Evolutionary conservation across 441 rosid genomes (phyloP).

Genomic region (Hypseocharis bilobata): DNA sequence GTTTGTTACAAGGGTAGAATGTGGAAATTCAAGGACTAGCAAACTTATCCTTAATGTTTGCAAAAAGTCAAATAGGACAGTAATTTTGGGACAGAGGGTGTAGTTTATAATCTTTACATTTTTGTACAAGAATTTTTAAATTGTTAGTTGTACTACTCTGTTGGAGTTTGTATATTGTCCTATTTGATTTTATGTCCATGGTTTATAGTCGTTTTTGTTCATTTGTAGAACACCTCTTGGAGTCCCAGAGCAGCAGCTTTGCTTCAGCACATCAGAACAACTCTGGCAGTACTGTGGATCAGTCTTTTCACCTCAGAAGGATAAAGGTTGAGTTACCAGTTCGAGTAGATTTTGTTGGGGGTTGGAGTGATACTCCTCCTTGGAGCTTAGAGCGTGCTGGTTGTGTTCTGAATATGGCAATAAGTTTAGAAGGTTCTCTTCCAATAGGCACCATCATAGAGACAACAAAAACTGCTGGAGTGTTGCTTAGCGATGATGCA

Average conservation of each 20-base stretch:
- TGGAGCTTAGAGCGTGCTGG: conserved; percentile 97
- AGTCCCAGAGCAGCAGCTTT: conserved; percentile 27
- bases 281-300: conserved; percentile 21
- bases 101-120: not conserved
- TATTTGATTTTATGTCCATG: not conserved
- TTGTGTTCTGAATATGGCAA: conserved; percentile 80
- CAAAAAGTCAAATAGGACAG: too few species aligned
- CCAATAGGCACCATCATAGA: conserved; percentile 79
- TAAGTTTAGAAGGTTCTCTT: conserved; percentile 65
- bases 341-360: conserved; percentile 88
- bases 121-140: not conserved
- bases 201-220: conserved; percentile 13
- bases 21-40: too few species aligned
- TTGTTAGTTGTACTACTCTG: not conserved
- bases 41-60: too few species aligned
- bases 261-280: conserved; percentile 22
- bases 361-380: conserved; percentile 98
- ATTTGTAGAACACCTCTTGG: conserved; percentile 53
- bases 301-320: conserved; percentile 35
- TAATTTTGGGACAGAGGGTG: too few species aligned
- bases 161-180: not conserved
- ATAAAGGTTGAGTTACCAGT: conserved; percentile 76
- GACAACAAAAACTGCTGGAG: conserved; percentile 47
- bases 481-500: conserved; percentile 57
- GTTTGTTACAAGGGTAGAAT: too few species aligned